A percentile compares a stretch with the other conserved stretches of the same genome.
These are phyloP conservation scores for Zea luxurians DNA, from an alignment of 176 grass and related monocot genomes.

Conservation along the genomic window DNA sequence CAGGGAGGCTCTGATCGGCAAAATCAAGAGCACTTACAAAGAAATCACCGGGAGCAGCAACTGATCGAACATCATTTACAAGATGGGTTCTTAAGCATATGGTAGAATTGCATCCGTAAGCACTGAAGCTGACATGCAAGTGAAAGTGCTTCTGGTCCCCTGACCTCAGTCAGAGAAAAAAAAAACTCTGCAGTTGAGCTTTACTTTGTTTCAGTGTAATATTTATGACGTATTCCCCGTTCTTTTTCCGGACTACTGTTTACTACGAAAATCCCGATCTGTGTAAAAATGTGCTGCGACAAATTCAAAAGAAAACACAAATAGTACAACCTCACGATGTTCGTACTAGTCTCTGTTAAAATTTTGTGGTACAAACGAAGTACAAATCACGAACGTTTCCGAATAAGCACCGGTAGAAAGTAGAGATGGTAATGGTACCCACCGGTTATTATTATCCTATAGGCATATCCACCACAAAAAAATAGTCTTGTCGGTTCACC, in stretches of 20 bases:
- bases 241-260: background rate
- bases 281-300: background rate
- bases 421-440: too few relatives aligned
- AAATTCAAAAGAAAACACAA: background rate
- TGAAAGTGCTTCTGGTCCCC: conserved; percentile 19
- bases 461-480: too few relatives aligned
- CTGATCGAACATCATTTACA: conserved; percentile 29
- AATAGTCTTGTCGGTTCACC: too few relatives aligned
- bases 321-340: background rate
- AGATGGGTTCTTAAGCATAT: background rate
- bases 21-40: conserved; percentile 54
- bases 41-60: conserved; percentile 56
- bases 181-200: conserved; percentile 2
- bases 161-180: conserved; percentile 1
- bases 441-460: too few relatives aligned
- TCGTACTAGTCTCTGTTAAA: background rate
- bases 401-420: too few relatives aligned
- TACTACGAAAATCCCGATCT: background rate
- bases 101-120: conserved; percentile 23
- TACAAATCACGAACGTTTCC: background rate
- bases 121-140: conserved; percentile 12
- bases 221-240: conserved; percentile 30
- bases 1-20: conserved; percentile 62
- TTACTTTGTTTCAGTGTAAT: conserved; percentile 20
- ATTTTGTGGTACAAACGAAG: background rate